Percentiles rank a stretch among this genome's conserved stretches.
Evolutionary conservation across 2,329 filamentous ascomycete genomes (phyloP).

Genomic region (Phialemonium atrogriseum): DNA sequence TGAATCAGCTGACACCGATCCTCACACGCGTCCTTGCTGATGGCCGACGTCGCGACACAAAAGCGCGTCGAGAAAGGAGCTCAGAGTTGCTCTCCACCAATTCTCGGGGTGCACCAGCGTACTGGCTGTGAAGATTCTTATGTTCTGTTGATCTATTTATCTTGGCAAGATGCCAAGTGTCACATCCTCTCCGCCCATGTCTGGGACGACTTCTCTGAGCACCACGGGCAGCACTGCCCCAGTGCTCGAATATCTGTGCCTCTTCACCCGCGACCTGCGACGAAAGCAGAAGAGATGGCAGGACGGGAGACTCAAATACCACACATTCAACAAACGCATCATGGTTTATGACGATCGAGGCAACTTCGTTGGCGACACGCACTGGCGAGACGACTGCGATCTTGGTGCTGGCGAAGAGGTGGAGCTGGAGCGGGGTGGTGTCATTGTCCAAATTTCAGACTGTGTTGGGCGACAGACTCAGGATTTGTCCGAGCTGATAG

Average conservation of each 20-base stretch:
- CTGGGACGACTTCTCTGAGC: no score
- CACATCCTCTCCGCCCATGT: no score
- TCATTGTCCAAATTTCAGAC: conserved; percentile 75
- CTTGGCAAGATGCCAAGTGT: conserved; percentile 13
- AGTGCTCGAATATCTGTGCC: conserved; percentile 75
- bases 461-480: conserved; percentile 65
- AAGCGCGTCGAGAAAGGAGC: no score
- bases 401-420: conserved; percentile 78
- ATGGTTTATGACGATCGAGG: conserved; percentile 83
- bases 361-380: conserved; percentile 76
- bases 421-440: conserved; percentile 63
- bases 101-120: no score
- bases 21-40: no score
- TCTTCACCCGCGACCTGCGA: conserved; percentile 78
- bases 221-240: conserved; percentile 56
- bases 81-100: no score
- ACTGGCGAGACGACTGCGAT: conserved; percentile 64
- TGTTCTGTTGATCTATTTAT: no score
- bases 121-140: no score
- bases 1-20: no score
- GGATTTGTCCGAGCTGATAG: conserved; percentile 67
- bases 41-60: no score
- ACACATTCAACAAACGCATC: conserved; percentile 82
- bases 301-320: conserved; percentile 79
- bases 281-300: conserved; percentile 91